A percentile compares a stretch with the other conserved stretches of the same genome.
These are phyloP conservation scores for Brassica juncea DNA, from an alignment of 345 rosid species.

Conservation along the genomic window DNA sequence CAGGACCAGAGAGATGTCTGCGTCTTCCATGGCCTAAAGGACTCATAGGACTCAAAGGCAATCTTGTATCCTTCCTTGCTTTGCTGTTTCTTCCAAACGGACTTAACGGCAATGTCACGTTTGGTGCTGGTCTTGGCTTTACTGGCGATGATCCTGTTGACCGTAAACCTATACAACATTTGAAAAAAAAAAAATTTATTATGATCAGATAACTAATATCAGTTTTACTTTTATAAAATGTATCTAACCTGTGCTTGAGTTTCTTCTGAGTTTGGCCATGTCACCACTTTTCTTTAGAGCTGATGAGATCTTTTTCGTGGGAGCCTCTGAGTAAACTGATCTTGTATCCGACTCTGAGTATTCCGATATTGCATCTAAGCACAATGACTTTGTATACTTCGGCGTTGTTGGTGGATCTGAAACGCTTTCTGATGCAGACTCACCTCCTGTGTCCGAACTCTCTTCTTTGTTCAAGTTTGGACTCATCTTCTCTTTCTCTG, in stretches of 20 bases:
- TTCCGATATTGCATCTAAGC: constrained; percentile 48
- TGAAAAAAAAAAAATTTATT: background rate
- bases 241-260: constrained; percentile 48
- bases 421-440: constrained; percentile 39
- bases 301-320: constrained; percentile 31
- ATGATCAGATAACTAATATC: background rate
- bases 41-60: constrained; percentile 39
- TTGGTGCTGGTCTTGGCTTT: constrained; percentile 34
- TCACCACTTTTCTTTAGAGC: constrained; percentile 41
- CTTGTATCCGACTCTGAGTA: constrained; percentile 42
- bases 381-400: constrained; percentile 48
- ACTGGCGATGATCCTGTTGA: constrained; percentile 34
- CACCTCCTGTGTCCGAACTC: constrained; percentile 42
- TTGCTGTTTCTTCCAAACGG: constrained; percentile 44
- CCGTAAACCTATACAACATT: constrained; percentile 31
- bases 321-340: constrained; percentile 39
- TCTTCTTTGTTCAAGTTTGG: constrained; percentile 37
- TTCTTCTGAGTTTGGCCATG: constrained; percentile 37
- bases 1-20: constrained; percentile 43
- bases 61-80: constrained; percentile 26
- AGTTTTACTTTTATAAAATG: background rate
- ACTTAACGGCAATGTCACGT: constrained; percentile 35
- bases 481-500: constrained; percentile 60
- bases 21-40: constrained; percentile 39
- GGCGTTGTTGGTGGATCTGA: constrained; percentile 50